Percentiles rank a stretch among this genome's conserved stretches.
These are phyloP conservation scores for Podaxis sp. DNA, from an alignment of 768 basidiomycete species.

Conservation along the genomic window DNA sequence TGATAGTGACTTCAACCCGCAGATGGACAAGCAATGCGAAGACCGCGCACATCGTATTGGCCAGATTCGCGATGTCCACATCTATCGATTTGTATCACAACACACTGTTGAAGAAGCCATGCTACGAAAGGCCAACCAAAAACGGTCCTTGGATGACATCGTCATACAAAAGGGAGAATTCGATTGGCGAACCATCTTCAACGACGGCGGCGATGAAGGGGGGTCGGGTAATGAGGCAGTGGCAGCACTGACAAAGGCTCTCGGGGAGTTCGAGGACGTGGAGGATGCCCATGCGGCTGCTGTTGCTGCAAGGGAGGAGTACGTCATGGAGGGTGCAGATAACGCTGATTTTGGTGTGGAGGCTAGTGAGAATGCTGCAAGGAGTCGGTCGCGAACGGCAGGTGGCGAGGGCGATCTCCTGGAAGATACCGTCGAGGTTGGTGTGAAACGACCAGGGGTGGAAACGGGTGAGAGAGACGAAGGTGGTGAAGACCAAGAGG, in stretches of 20 bases:
- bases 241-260: conserved; percentile 63
- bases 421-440: conserved; percentile 16
- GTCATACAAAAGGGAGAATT: conserved; percentile 95
- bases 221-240: conserved; percentile 19
- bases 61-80: conserved; percentile 94
- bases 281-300: conserved; percentile 85
- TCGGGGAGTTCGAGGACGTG: conserved; percentile 85
- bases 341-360: conserved; percentile 69
- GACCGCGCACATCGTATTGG: conserved; percentile 98
- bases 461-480: conserved; percentile 27
- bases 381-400: conserved; percentile 4
- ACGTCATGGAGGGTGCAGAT: conserved; percentile 73
- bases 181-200: conserved; percentile 87
- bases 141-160: conserved; percentile 84
- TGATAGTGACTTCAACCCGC: conserved; percentile 96
- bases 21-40: conserved; percentile 97
- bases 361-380: conserved; percentile 18
- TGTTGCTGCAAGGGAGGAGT: conserved; percentile 73
- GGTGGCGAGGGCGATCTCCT: not conserved
- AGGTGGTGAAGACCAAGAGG: conserved; percentile 41
- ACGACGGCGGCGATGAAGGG: conserved; percentile 37
- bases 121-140: conserved; percentile 97
- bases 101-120: conserved; percentile 96
- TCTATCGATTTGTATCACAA: conserved; percentile 89
- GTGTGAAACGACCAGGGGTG: conserved; percentile 28